Conservation (phyloP, 202 grass and related monocot species). For the Dendrocalamus latiflorus region DNA sequence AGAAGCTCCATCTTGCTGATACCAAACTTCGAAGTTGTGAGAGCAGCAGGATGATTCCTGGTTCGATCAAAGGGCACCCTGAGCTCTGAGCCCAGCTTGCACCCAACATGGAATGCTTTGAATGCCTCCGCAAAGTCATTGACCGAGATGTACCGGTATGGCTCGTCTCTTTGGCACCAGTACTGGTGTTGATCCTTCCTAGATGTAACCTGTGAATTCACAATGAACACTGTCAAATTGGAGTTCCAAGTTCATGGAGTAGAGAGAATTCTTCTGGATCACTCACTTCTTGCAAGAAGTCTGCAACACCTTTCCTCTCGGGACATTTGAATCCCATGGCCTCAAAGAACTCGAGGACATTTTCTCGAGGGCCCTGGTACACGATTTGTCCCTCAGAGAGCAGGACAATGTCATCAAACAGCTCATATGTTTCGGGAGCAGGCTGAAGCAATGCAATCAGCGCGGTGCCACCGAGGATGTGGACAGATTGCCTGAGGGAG, state of each 20-base stretch:
- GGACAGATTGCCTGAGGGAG: conserved; percentile 75
- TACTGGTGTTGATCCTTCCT: conserved; percentile 97
- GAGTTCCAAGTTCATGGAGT: conserved; percentile 6
- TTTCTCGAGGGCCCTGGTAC: conserved; percentile 81
- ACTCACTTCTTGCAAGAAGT: conserved; percentile 96
- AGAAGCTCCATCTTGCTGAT: conserved; percentile 73
- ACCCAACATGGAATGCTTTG: conserved; percentile 76
- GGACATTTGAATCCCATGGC: conserved; percentile 86
- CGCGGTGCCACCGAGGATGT: conserved; percentile 82
- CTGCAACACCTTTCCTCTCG: conserved; percentile 91
- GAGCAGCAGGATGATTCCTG: conserved; percentile 85
- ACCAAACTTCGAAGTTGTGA: conserved; percentile 79
- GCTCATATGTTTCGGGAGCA: conserved; percentile 85
- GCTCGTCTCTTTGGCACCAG: conserved; percentile 48
- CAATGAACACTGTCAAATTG: conserved; percentile 16
- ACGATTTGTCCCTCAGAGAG: conserved; percentile 89
- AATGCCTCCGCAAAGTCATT: conserved; percentile 76
- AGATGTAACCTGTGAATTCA: conserved; percentile 76
- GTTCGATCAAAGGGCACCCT: conserved; percentile 55
- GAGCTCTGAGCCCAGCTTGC: conserved; percentile 53
- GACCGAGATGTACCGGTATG: conserved; percentile 70
- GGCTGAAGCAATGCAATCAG: conserved; percentile 87
- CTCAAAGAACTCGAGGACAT: conserved; percentile 81
- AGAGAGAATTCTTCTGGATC: not conserved
- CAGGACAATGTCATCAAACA: conserved; percentile 88